phyloP scores from a whole-genome alignment of 2,329 filamentous ascomycete species.

The Laburnicola sp. region DNA sequence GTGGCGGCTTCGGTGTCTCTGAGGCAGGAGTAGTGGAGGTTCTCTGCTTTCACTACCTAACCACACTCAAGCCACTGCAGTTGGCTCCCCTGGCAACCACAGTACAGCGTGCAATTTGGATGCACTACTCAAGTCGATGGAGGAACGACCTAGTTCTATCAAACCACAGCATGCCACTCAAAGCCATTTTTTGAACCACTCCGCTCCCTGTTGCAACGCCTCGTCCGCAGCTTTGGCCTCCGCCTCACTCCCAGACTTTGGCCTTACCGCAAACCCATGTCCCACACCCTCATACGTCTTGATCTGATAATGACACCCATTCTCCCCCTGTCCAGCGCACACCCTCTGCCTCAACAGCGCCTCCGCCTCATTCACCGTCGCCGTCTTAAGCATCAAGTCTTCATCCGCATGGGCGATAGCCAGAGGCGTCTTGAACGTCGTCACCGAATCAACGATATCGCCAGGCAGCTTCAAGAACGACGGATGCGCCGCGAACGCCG shows the following conservation, averaged over 20 bases:
- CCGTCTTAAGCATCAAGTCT: slow-evolving; percentile 20
- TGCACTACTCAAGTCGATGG: too few relatives aligned
- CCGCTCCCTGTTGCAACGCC: slow-evolving; percentile 26
- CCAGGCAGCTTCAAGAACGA: slow-evolving; percentile 10
- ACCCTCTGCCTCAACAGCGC: slow-evolving; percentile 17
- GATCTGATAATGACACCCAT: slow-evolving; percentile 23
- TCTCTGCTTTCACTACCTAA: too few relatives aligned
- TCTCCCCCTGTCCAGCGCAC: slow-evolving; percentile 18
- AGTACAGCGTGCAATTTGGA: too few relatives aligned
- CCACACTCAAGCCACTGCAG: too few relatives aligned
- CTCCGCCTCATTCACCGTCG: slow-evolving; percentile 20
- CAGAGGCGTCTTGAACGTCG: slow-evolving; percentile 18
- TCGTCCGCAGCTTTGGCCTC: slow-evolving; percentile 25
- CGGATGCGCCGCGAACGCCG: slow-evolving; percentile 25
- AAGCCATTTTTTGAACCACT: slow-evolving; percentile 31
- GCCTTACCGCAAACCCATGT: slow-evolving; percentile 33
- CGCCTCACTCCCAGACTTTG: slow-evolving; percentile 20
- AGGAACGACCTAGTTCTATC: too few relatives aligned
- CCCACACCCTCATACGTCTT: slow-evolving; percentile 21
- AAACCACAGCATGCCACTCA: slow-evolving; percentile 12
- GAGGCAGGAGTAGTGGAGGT: too few relatives aligned
- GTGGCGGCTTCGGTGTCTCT: too few relatives aligned
- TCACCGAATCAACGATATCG: slow-evolving; percentile 15
- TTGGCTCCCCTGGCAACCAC: too few relatives aligned
- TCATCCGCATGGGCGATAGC: slow-evolving; percentile 23